Percentiles rank a stretch among this genome's conserved stretches.
Conservation (phyloP, 805 yeast species). For the Zygotorulaspora chibaensis region DNA sequence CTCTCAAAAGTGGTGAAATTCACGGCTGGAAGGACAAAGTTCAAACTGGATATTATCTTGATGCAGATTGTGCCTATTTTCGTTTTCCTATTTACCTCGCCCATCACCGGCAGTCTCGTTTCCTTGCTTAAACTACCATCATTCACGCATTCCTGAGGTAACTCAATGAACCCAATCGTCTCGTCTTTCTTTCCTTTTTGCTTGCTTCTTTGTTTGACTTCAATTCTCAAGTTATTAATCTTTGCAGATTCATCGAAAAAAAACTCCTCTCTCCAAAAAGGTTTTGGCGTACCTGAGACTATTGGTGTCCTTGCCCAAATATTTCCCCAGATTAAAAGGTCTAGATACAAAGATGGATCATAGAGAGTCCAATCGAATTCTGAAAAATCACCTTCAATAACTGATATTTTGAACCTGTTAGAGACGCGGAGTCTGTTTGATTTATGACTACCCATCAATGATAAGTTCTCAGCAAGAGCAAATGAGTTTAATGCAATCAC, state of each 20-base stretch:
- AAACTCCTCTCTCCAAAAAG: conserved; percentile 84
- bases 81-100: conserved; percentile 33
- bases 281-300: conserved; percentile 45
- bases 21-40: conserved; percentile 55
- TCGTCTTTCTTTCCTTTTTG: conserved; percentile 31
- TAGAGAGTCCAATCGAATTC: conserved; percentile 5
- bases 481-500: conserved; percentile 61
- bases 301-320: conserved; percentile 77
- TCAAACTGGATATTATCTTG: conserved; percentile 46
- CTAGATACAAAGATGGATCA: conserved; percentile 50
- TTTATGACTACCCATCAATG: conserved; percentile 26
- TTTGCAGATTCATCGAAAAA: conserved; percentile 52
- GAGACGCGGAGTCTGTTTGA: conserved; percentile 47
- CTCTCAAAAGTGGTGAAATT: conserved; percentile 60
- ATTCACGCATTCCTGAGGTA: conserved; percentile 26
- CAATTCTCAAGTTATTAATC: conserved; percentile 49
- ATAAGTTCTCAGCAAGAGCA: conserved; percentile 48
- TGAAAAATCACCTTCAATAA: conserved; percentile 58
- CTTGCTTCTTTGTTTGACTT: conserved; percentile 37
- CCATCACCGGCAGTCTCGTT: conserved; percentile 43
- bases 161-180: conserved; percentile 48
- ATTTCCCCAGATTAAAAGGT: conserved; percentile 64
- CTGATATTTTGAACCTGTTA: conserved; percentile 50
- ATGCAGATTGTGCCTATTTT: conserved; percentile 57
- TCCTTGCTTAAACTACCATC: conserved; percentile 24